phyloP scores from a whole-genome alignment of 148 eudicot species.

The Cornus suecica region DNA sequence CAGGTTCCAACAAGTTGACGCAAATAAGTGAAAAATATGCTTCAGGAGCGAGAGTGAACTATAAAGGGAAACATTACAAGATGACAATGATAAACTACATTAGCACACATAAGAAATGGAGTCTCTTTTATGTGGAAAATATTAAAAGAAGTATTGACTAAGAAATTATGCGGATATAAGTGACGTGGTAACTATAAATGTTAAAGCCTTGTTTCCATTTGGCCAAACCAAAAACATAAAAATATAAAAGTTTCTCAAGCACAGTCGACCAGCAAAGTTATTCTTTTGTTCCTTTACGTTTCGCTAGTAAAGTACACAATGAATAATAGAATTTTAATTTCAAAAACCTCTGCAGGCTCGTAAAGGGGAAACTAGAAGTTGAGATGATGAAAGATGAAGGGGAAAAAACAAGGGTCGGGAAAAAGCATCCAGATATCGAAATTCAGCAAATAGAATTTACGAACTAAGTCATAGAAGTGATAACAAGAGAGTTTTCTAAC shows the following conservation, averaged over 20 bases:
- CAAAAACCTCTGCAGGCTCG: conserved; percentile 10
- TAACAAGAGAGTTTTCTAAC: conserved; percentile 29
- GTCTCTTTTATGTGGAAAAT: not conserved
- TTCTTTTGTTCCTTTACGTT: not conserved
- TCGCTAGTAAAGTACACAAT: not conserved
- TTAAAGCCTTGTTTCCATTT: not conserved
- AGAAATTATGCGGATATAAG: not conserved
- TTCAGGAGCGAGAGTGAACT: too few relatives aligned
- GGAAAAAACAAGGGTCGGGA: not conserved
- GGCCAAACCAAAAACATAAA: too few relatives aligned
- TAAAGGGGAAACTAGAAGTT: not conserved
- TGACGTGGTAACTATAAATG: not conserved
- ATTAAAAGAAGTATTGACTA: not conserved
- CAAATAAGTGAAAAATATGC: not conserved
- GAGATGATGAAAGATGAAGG: not conserved
- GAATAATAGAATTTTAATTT: not conserved
- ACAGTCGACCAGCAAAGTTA: not conserved
- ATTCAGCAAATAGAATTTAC: not conserved
- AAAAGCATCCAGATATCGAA: not conserved
- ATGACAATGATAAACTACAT: not conserved
- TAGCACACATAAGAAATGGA: not conserved
- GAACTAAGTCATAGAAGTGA: not conserved
- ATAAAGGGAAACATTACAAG: not conserved
- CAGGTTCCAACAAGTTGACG: conserved; percentile 17
- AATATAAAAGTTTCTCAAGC: not conserved